A percentile compares a stretch with the other conserved stretches of the same genome.
Conservation (phyloP, 2,329 filamentous ascomycete species). For the Penicillium sp. region DNA sequence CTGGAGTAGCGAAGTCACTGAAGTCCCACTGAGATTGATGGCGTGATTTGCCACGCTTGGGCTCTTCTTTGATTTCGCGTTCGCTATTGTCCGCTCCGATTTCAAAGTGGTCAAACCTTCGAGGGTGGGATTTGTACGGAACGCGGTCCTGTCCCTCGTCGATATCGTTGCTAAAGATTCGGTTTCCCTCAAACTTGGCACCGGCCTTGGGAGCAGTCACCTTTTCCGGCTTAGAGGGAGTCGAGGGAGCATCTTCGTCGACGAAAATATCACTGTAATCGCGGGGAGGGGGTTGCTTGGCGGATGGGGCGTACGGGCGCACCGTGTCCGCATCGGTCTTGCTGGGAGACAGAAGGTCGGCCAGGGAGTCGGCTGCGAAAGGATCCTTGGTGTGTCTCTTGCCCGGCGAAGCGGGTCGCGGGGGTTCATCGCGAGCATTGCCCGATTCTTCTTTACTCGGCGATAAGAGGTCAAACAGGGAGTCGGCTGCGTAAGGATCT, state of each 20-base stretch:
- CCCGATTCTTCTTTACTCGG: slow-evolving; percentile 40
- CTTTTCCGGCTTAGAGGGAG: slow-evolving; percentile 27
- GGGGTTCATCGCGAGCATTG: no score
- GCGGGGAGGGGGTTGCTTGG: slow-evolving; percentile 65
- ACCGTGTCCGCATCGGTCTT: slow-evolving; percentile 39
- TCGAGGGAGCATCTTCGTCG: slow-evolving; percentile 32
- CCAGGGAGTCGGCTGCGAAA: slow-evolving; percentile 53
- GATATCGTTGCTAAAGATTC: slow-evolving; percentile 59
- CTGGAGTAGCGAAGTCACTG: slow-evolving; percentile 77
- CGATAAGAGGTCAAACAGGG: slow-evolving; percentile 65
- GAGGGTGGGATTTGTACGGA: slow-evolving; percentile 59
- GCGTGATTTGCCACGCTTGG: slow-evolving; percentile 34
- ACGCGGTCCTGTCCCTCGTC: slow-evolving; percentile 28
- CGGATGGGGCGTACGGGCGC: slow-evolving; percentile 40
- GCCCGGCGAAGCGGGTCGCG: slow-evolving; percentile 29
- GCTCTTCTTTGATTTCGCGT: slow-evolving; percentile 25
- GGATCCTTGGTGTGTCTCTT: slow-evolving; percentile 42
- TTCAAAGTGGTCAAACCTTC: slow-evolving; percentile 66
- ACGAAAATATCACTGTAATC: slow-evolving; percentile 65
- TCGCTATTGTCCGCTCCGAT: slow-evolving; percentile 29
- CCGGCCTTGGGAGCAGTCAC: slow-evolving; percentile 44
- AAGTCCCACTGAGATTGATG: slow-evolving; percentile 78
- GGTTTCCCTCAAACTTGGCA: slow-evolving; percentile 50
- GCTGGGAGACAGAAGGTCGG: slow-evolving; percentile 60
- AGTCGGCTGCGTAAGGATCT: slow-evolving; percentile 38